Evolutionary conservation across 768 basidiomycete genomes (phyloP).

Genomic region (Kwoniella sp.): DNA sequence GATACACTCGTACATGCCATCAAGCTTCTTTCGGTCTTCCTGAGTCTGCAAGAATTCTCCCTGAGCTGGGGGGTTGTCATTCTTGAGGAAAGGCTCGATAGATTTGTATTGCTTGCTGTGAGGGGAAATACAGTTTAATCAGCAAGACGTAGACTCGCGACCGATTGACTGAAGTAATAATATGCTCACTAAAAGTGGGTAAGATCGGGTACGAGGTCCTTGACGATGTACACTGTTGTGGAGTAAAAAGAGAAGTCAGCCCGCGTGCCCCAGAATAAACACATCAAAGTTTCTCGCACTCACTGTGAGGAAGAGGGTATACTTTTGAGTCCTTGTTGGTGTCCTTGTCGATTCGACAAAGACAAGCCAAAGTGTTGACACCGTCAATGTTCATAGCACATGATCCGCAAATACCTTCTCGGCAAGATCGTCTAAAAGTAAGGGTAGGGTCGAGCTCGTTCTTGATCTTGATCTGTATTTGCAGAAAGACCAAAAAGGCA

Average conservation of each 20-base stretch:
- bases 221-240: constrained; percentile 99
- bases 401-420: constrained; percentile 83
- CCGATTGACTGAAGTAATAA: neutral
- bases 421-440: constrained; percentile 72
- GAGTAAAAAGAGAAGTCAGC: neutral
- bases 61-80: constrained; percentile 81
- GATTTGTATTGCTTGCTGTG: constrained; percentile 94
- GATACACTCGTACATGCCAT: constrained; percentile 96
- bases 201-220: constrained; percentile 82
- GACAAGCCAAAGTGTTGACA: constrained; percentile 89
- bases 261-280: no score
- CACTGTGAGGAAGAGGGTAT: constrained; percentile 96
- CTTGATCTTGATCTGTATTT: constrained; percentile 90
- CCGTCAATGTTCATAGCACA: constrained; percentile 99
- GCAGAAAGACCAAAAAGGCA: neutral
- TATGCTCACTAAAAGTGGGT: constrained; percentile 52
- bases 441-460: constrained; percentile 96
- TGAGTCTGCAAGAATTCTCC: constrained; percentile 83
- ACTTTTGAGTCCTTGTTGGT: constrained; percentile 76
- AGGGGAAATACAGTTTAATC: constrained; percentile 63
- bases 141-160: neutral
- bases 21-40: constrained; percentile 92
- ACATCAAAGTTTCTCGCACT: no score
- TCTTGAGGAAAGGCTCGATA: constrained; percentile 93
- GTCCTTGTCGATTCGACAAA: constrained; percentile 88